Percentiles rank a stretch among this genome's conserved stretches.
Evolutionary conservation across 495 filamentous ascomycete species (phyloP).

Genomic region (Pseudotulostoma volvatum): DNA sequence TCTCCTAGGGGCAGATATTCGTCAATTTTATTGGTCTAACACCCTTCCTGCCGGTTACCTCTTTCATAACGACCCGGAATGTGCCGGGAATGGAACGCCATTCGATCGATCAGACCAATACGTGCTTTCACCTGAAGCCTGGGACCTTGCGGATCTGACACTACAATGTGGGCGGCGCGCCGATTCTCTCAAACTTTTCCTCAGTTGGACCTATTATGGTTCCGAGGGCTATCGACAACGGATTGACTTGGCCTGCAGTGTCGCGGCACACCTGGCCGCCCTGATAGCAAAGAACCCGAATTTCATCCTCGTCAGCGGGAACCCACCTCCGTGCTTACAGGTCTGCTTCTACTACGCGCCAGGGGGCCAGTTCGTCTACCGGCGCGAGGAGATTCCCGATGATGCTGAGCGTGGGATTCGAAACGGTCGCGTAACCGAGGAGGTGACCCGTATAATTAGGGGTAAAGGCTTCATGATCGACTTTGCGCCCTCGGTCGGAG

Average conservation of each 20-base stretch:
- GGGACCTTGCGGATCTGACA: slow-evolving; percentile 86
- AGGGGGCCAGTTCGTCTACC: slow-evolving; percentile 30
- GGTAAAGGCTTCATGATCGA: slow-evolving; percentile 81
- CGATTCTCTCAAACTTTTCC: slow-evolving; percentile 72
- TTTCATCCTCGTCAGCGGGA: slow-evolving; percentile 54
- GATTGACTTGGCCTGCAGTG: slow-evolving; percentile 51
- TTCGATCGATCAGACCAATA: slow-evolving; percentile 10
- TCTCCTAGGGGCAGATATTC: slow-evolving; percentile 59
- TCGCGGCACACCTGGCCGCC: slow-evolving; percentile 46
- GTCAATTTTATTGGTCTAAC: slow-evolving; percentile 63
- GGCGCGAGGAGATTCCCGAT: slow-evolving; percentile 17
- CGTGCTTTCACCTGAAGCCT: slow-evolving; percentile 40
- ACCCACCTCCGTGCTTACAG: slow-evolving; percentile 78
- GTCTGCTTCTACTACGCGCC: slow-evolving; percentile 84
- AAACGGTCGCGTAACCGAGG: slow-evolving; percentile 54
- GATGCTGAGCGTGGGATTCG: slow-evolving; percentile 33
- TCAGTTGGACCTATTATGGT: slow-evolving; percentile 84
- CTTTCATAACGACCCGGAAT: slow-evolving; percentile 43
- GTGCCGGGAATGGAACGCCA: slow-evolving; percentile 3
- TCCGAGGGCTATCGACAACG: slow-evolving; percentile 40
- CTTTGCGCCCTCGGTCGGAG: slow-evolving; percentile 53
- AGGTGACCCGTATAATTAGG: slow-evolving; percentile 48
- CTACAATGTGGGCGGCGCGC: slow-evolving; percentile 81
- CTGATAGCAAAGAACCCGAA: slow-evolving; percentile 36
- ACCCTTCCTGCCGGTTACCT: slow-evolving; percentile 77